These are phyloP conservation scores for Cadophora malorum DNA, from an alignment of 2,329 filamentous ascomycete genomes.

Conservation along the genomic window DNA sequence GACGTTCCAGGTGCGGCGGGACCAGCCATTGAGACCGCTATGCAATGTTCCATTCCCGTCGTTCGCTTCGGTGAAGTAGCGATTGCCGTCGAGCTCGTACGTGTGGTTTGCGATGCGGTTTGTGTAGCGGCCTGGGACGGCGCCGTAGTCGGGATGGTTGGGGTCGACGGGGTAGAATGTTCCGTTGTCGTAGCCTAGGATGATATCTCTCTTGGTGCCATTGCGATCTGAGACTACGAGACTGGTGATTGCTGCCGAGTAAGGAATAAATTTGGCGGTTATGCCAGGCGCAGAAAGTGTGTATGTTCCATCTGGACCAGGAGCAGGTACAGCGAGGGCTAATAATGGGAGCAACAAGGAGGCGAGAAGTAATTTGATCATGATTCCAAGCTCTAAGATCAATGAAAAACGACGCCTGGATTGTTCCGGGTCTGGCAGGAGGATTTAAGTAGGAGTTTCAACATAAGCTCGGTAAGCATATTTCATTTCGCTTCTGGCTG, in stretches of 20 bases:
- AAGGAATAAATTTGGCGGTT: constrained; percentile 69
- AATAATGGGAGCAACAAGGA: constrained; percentile 26
- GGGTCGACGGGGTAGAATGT: constrained; percentile 68
- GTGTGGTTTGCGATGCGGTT: constrained; percentile 81
- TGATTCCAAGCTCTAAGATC: not conserved
- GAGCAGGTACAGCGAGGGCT: constrained; percentile 35
- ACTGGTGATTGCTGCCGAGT: constrained; percentile 75
- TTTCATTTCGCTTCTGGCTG: not conserved
- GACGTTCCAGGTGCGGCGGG: constrained; percentile 70
- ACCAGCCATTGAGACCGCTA: constrained; percentile 73
- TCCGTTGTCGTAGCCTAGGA: constrained; percentile 78
- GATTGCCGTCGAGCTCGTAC: constrained; percentile 64
- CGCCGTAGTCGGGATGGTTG: constrained; percentile 71
- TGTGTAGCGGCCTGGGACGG: constrained; percentile 76
- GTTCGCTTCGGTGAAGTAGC: constrained; percentile 61
- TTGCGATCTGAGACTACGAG: constrained; percentile 69
- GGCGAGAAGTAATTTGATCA: constrained; percentile 23
- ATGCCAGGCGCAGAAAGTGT: constrained; percentile 71
- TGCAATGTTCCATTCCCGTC: constrained; percentile 64
- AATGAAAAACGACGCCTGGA: too few species aligned
- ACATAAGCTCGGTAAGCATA: not conserved
- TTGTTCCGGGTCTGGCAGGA: not conserved
- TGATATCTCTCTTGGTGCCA: constrained; percentile 68
- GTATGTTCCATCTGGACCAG: constrained; percentile 71
- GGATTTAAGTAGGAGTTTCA: not conserved